These are phyloP conservation scores for Hsuehochloa calcarea DNA, from an alignment of 176 grass and related monocot genomes.

Conservation along the genomic window DNA sequence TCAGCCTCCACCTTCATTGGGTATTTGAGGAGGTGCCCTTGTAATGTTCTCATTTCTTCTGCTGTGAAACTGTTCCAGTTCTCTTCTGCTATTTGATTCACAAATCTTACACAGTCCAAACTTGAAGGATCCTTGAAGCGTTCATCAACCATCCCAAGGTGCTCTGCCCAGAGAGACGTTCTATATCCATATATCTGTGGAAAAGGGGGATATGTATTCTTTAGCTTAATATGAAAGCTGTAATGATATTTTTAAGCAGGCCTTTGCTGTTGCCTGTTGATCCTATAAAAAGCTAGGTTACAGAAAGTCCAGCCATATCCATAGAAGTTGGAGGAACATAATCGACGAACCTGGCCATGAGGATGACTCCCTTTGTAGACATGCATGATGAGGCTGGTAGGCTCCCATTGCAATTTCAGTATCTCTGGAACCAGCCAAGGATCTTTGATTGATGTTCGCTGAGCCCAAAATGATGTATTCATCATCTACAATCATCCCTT, in stretches of 20 bases:
- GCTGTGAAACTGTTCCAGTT: slow-evolving; percentile 63
- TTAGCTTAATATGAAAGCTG: background rate
- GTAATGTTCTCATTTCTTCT: slow-evolving; percentile 47
- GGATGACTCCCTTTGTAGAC: slow-evolving; percentile 65
- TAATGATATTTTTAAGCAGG: background rate
- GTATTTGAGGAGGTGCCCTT: slow-evolving; percentile 86
- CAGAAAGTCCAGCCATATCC: background rate
- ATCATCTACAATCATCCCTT: slow-evolving; percentile 95
- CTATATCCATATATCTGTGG: slow-evolving; percentile 87
- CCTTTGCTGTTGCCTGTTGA: background rate
- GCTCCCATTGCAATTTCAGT: slow-evolving; percentile 98
- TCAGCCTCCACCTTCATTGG: slow-evolving; percentile 72
- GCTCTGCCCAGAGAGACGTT: slow-evolving; percentile 86
- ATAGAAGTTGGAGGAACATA: background rate
- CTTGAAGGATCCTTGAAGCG: slow-evolving; percentile 62
- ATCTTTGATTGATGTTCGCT: slow-evolving; percentile 97
- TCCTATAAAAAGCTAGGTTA: background rate
- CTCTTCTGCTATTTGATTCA: slow-evolving; percentile 66
- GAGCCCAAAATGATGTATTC: slow-evolving; percentile 90
- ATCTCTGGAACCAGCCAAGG: slow-evolving; percentile 83
- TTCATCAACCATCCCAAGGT: slow-evolving; percentile 62
- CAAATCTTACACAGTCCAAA: slow-evolving; percentile 56
- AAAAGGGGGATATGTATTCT: background rate
- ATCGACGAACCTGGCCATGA: slow-evolving; percentile 65
- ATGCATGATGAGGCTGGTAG: slow-evolving; percentile 85